Evolutionary conservation across 2,329 filamentous ascomycete species (phyloP), one percentile per base, ranked within the genome.

Genomic region (Lachnum nothofagi): DNA sequence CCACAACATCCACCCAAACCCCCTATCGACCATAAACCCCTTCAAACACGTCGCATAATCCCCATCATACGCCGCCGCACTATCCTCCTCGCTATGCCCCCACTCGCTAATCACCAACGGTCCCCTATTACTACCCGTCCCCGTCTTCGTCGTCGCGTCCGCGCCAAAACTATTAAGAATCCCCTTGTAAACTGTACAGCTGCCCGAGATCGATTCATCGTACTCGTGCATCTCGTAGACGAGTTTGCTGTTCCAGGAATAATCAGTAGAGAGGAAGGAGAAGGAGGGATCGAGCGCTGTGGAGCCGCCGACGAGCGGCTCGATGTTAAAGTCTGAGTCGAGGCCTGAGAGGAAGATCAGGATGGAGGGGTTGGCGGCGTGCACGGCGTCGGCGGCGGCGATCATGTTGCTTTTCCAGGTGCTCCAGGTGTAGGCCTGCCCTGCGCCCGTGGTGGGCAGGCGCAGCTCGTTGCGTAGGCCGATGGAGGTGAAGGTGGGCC

Each of bases 1-100:
- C 74, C 78, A 81, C 65, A 76, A 69, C 63, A 77, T 72, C 78
- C 79, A 79, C 10, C 79, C 73, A 0, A 72, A 70, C 64, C 76
- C 49, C 19, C 42, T 37, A 0, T 33, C 42, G 19, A 42, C 49
- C 34, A 63, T 70, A 57, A 72, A 65, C 33, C 66, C 62, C 0
- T 72, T 70, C 42, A 83, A 62, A 58, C 72, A 80, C 12, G 65
- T 64, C 4, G 71, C 68, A 60, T 83, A 83, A 2, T 74, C 70
- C 6, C 66, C 63, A 37, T 67, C 58, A 65, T 73, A 79, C 1
- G 70, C 72, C 3, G 60, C 66, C 31, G 42, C 45, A 2, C 67
- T 67, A 44, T 76, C 70, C 5, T 41, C 43, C 67, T 77, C 73
- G 40, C 62, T 58, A 63, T 80, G 80, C 0, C 70, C 70, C 52